Base-by-base conservation (phyloP, 306 rosid genomes). In the Oemleria cerasiformis region DNA sequence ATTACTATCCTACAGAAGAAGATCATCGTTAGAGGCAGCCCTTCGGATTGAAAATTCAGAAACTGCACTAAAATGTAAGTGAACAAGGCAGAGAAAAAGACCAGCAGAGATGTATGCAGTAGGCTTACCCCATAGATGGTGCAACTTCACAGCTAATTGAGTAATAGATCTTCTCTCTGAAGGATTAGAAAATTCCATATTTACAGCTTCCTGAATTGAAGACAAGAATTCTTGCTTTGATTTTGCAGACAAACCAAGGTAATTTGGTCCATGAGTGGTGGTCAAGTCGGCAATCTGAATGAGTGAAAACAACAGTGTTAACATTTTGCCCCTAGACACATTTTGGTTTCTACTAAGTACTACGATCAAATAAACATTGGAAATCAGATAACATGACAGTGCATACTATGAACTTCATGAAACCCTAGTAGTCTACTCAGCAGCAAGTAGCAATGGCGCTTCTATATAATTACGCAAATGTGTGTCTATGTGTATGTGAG, bases 261-360 rank as follows among this genome's bases (percentile, higher is more conserved):
- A 86, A 69, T 80, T 85, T 40, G 86, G 82, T 72, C 96, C 98
- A 73, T 85, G 90, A 76, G 61, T 73, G 25, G 79, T 74, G 81
- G 90, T 88, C 85, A 90, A 63, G 53, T 92, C 96, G 76, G 84
- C 90, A 68, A 90, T 81, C 96, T 92, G 79, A 72, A 77, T 9
- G 49, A 80, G 60, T 40, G 58, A 43, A 10, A 65, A 47, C 59
- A 50, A 39, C 55, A 25, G 58, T 5, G 7, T 72, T 36, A 50
- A 8, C 16, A 6, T 42, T n/a, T 70, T 30, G 9, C 12, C 42
- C 48, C n/a, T 34, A 9, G 42, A n/a, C 53, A 39, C 41, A 54
- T 20, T 20, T 54, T 15, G n/a, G 25, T 23, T 70, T n/a, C 11
- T 9, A 43, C 44, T 30, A 2, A 30, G 36, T 30, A 30, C 36